Evolutionary conservation across 495 filamentous ascomycete species (phyloP).

Genomic region (Pseudevernia furfuracea): DNA sequence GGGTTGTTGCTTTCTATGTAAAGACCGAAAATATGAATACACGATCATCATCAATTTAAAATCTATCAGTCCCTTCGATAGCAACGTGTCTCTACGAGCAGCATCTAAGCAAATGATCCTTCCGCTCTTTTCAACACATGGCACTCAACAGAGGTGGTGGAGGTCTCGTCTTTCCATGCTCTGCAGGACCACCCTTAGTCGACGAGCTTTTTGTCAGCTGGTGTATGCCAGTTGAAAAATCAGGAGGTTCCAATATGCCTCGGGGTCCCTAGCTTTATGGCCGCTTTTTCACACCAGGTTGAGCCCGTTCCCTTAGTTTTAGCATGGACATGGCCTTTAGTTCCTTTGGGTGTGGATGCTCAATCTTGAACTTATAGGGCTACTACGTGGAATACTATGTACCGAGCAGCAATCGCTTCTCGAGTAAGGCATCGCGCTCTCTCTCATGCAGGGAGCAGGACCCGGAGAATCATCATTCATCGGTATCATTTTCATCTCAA

Average conservation of each 20-base stretch:
- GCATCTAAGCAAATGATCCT: not conserved
- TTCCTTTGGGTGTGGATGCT: not conserved
- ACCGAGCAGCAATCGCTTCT: not conserved
- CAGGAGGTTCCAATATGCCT: not conserved
- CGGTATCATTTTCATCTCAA: slow-evolving; percentile 6
- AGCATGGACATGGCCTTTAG: not conserved
- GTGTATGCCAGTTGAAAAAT: not conserved
- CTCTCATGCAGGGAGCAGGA: not conserved
- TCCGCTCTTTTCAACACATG: not conserved
- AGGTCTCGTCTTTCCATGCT: not conserved
- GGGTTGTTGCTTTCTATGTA: not conserved
- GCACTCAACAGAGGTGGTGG: not conserved
- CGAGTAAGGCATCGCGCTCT: not conserved
- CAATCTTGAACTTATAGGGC: not conserved
- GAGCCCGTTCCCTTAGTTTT: not conserved
- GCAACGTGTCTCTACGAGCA: not conserved
- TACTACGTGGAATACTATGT: not conserved
- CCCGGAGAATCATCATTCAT: not conserved
- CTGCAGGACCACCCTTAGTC: not conserved
- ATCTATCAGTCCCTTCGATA: not conserved
- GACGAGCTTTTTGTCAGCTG: not conserved
- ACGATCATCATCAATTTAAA: not conserved
- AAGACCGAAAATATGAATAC: no score
- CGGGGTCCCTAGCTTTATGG: not conserved
- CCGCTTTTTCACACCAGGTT: not conserved